Evolutionary conservation across 768 basidiomycete genomes (phyloP).

Genomic region (Cystobasidium onofrii): DNA sequence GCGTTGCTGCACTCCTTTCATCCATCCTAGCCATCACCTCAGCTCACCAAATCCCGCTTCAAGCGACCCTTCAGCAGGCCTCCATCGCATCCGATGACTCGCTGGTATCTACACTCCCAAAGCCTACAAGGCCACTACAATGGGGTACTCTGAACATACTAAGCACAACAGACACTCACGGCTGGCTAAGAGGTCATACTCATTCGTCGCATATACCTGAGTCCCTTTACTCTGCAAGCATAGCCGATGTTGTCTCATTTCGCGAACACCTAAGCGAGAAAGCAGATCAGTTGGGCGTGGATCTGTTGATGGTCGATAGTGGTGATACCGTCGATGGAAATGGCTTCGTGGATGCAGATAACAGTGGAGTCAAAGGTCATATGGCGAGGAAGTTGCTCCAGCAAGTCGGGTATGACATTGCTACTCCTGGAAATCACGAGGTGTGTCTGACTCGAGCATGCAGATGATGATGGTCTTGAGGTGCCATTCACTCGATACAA

Average conservation of each 20-base stretch:
- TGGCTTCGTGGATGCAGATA: slow-evolving; percentile 68
- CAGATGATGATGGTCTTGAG: no score
- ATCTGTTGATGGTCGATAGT: slow-evolving; percentile 66
- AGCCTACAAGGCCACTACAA: slow-evolving; percentile 59
- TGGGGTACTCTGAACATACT: slow-evolving; percentile 89
- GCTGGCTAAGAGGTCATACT: slow-evolving; percentile 38
- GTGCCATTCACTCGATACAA: no score
- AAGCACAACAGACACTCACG: slow-evolving; percentile 75
- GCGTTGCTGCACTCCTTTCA: neutral
- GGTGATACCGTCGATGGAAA: slow-evolving; percentile 54
- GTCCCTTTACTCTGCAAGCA: slow-evolving; percentile 9
- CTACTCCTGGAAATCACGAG: slow-evolving; percentile 84
- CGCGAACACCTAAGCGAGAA: slow-evolving; percentile 69
- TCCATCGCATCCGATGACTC: neutral
- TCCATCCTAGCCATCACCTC: neutral
- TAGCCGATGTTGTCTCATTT: slow-evolving; percentile 79
- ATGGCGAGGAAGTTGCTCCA: slow-evolving; percentile 55
- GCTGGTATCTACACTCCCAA: slow-evolving; percentile 46
- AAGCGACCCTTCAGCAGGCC: neutral
- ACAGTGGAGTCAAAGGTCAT: slow-evolving; percentile 63
- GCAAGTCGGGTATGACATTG: slow-evolving; percentile 67
- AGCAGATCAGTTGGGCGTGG: slow-evolving; percentile 66
- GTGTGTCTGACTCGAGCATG: slow-evolving; percentile 45
- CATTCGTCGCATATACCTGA: slow-evolving; percentile 19
- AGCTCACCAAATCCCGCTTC: neutral